Percentiles rank a stretch among this genome's conserved stretches.
These are phyloP conservation scores for Sporothrix sp. DNA, from an alignment of 2,329 filamentous ascomycete genomes.

Conservation along the genomic window DNA sequence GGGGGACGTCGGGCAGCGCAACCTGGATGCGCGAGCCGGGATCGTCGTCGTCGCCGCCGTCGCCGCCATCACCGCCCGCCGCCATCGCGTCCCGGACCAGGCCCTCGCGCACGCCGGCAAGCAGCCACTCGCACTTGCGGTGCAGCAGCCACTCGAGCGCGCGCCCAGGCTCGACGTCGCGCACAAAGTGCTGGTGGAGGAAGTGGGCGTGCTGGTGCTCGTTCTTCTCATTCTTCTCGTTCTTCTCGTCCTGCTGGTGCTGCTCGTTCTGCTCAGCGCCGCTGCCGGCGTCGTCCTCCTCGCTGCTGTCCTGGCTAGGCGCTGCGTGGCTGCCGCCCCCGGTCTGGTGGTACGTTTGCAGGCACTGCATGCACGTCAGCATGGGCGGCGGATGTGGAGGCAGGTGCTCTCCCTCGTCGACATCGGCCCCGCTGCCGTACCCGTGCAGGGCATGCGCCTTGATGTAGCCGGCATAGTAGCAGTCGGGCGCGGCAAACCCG, in stretches of 20 bases:
- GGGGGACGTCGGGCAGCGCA: slow-evolving; percentile 14
- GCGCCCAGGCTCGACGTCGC: neutral
- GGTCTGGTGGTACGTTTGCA: slow-evolving; percentile 1
- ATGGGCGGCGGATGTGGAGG: neutral
- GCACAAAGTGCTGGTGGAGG: slow-evolving; percentile 10
- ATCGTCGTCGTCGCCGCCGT: too few species aligned
- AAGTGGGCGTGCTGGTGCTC: slow-evolving; percentile 5
- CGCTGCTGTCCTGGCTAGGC: neutral
- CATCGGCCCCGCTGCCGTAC: neutral
- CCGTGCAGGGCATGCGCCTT: slow-evolving; percentile 1
- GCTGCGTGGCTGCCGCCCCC: neutral
- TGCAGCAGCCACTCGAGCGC: slow-evolving; percentile 11
- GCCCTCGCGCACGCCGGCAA: slow-evolving; percentile 11
- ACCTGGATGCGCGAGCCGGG: too few species aligned
- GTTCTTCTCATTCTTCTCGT: neutral
- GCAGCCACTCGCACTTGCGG: slow-evolving; percentile 16
- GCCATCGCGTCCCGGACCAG: slow-evolving; percentile 11
- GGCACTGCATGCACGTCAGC: neutral
- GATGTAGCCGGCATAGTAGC: slow-evolving; percentile 13
- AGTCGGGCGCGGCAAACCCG: slow-evolving; percentile 1
- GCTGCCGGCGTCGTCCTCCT: neutral
- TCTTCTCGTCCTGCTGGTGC: neutral
- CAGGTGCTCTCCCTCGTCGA: neutral
- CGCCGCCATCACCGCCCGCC: too few species aligned
- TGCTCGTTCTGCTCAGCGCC: neutral